Evolutionary conservation across 371 early-diverging fungal species (phyloP), one percentile per base, ranked within the genome.

Genomic region (Capillidium rhysosporum): DNA sequence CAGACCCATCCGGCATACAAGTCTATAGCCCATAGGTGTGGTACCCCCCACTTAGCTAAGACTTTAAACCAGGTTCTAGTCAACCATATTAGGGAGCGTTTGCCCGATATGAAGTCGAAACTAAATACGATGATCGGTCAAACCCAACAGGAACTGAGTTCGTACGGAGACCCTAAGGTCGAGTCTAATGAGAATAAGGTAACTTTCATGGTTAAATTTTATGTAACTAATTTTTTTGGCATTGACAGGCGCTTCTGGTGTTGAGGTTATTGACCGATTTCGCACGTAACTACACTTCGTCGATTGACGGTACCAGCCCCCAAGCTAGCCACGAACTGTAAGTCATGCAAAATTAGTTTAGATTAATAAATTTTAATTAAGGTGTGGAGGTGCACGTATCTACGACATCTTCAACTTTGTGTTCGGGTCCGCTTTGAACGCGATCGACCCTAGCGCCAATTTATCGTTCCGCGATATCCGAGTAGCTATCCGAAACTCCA

Each of bases 391-490:
- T 60, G 98, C 98, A 2, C 85, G 98, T 62, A 89, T 99, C 53
- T 80, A 85, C 59, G 98, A 90, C 77, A 96, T 98, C 41, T 94
- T 98, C 69, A 96, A 99, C 65, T 92, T 92, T 61, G 79, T 95
- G 43, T 99, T 80, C 62, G 71, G 85, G n/a, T 77, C 78, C 59
- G 93, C 89, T 41, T 77, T 99, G 60, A 86, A 88, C 53, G 69
- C 75, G 24, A 77, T 99, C 61, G 94, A 98, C 65, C 92, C 96
- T 9, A 84, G 98, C 49, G 95, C 93, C 55, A 89, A 92, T 59
- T 81, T 93, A 61, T 93, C 96, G 61, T 98, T 98, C 66, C 79
- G 82, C 0, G 95, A 98, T 66, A 98, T 99, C 64, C 84, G 98
- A 56, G 95, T 91, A 4, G 86, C 96, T 47, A 69, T 98, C 39